A percentile compares a stretch with the other conserved stretches of the same genome.
Conservation (phyloP, 257 asterid genomes). For the Catharanthus roseus region DNA sequence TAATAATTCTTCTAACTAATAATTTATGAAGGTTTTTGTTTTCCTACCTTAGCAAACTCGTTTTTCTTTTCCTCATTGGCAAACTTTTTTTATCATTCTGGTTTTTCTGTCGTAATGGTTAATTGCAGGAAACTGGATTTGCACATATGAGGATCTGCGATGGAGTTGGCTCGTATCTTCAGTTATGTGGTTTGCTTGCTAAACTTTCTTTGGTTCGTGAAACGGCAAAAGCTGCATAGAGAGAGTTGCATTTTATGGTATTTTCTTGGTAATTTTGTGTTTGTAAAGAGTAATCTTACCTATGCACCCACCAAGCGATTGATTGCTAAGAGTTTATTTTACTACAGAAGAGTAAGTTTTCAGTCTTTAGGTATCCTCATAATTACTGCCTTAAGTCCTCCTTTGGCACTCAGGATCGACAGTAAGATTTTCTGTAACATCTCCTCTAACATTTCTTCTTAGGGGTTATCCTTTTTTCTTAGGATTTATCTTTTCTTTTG, state of each 20-base stretch:
- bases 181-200: constrained; percentile 81
- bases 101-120: not conserved
- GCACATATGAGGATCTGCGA: constrained; percentile 98
- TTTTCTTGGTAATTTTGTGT: not conserved
- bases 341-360: too few relatives aligned
- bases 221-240: constrained; percentile 65
- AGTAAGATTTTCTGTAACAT: too few relatives aligned
- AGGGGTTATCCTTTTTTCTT: too few relatives aligned
- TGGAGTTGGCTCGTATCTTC: constrained; percentile 97
- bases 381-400: too few relatives aligned
- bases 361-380: too few relatives aligned
- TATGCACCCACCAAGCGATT: not conserved
- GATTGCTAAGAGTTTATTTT: not conserved
- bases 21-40: constrained; percentile 31
- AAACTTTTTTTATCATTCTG: not conserved
- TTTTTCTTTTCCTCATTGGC: not conserved
- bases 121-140: constrained; percentile 90
- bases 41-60: not conserved
- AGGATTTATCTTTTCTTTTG: too few relatives aligned
- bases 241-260: not conserved
- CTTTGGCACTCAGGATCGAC: too few relatives aligned
- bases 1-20: not conserved
- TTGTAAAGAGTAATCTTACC: not conserved
- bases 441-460: too few relatives aligned
- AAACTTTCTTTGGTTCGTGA: constrained; percentile 66